A percentile compares a stretch with the other conserved stretches of the same genome.
Evolutionary conservation across 768 basidiomycete species (phyloP).

Genomic region (Hemileccinum rubropunctum): DNA sequence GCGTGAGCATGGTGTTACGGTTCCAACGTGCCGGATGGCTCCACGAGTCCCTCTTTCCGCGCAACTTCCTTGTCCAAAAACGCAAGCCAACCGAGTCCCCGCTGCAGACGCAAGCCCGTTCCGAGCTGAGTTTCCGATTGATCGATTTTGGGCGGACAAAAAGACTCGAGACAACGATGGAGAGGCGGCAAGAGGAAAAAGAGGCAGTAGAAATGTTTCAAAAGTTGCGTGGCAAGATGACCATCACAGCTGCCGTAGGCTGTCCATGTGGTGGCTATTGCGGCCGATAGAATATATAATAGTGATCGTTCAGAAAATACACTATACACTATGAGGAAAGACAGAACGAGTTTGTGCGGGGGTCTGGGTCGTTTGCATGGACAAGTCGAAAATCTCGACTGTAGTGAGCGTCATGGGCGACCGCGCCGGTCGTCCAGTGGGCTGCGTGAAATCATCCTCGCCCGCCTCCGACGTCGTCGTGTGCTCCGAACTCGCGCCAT

Average conservation of each 20-base stretch:
- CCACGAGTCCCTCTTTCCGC: constrained; percentile 41
- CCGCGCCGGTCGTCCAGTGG: neutral
- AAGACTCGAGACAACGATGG: neutral
- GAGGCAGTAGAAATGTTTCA: constrained; percentile 6
- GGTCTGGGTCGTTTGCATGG: neutral
- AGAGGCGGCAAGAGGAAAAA: constrained; percentile 8
- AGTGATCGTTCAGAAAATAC: no score
- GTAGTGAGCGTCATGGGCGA: neutral
- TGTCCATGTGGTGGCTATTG: no score
- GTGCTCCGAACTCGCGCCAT: neutral
- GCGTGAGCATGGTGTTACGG: constrained; percentile 37
- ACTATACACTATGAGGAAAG: no score
- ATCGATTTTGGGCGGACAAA: constrained; percentile 50
- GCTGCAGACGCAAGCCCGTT: neutral
- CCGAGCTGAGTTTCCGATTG: constrained; percentile 41
- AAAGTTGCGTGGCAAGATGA: no score
- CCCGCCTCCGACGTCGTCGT: neutral
- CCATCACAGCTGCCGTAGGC: no score
- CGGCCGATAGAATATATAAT: no score
- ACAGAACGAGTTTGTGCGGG: no score
- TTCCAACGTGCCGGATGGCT: constrained; percentile 38
- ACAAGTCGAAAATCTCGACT: neutral
- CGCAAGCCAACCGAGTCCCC: constrained; percentile 38
- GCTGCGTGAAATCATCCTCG: constrained; percentile 3
- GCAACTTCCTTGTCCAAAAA: constrained; percentile 44